Percentiles rank a stretch among this genome's conserved stretches.
Evolutionary conservation across 108 stramenopile species (phyloP).

Genomic region (Bacterosira constricta): DNA sequence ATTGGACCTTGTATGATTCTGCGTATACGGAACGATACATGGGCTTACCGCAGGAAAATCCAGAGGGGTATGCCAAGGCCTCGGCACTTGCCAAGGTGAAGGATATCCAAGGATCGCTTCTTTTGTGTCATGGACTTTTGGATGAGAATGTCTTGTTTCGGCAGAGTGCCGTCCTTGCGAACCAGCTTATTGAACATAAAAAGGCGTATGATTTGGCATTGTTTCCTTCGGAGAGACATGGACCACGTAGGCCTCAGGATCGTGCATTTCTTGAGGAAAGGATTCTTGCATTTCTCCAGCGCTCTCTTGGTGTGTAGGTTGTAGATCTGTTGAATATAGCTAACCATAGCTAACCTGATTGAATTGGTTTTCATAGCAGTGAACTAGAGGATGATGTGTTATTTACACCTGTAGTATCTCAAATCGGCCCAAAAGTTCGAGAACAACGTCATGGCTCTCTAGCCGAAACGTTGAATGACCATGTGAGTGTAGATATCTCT

Average conservation of each 20-base stretch:
- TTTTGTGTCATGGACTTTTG: slow-evolving; percentile 93
- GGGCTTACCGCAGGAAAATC: slow-evolving; percentile 81
- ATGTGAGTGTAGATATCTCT: too few relatives aligned
- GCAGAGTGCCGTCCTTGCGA: slow-evolving; percentile 90
- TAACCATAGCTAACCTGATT: too few relatives aligned
- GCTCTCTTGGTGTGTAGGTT: too few relatives aligned
- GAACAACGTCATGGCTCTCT: too few relatives aligned
- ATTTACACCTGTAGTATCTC: too few relatives aligned
- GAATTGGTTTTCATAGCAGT: too few relatives aligned
- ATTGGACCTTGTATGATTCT: slow-evolving; percentile 96
- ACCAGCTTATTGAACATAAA: slow-evolving; percentile 80
- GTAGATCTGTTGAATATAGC: too few relatives aligned
- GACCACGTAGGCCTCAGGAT: slow-evolving; percentile 85
- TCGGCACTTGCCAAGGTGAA: slow-evolving; percentile 77
- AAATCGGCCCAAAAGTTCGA: too few relatives aligned
- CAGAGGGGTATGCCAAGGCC: slow-evolving; percentile 72
- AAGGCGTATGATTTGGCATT: slow-evolving; percentile 93
- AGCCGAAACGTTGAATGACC: too few relatives aligned
- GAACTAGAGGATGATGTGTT: too few relatives aligned
- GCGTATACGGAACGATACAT: slow-evolving; percentile 97
- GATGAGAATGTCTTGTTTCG: slow-evolving; percentile 98
- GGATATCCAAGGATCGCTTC: slow-evolving; percentile 82
- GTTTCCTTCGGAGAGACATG: slow-evolving; percentile 94
- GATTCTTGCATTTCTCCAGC: slow-evolving; percentile 76
- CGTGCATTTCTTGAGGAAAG: slow-evolving; percentile 86